These are phyloP conservation scores for Diplosphaera chodatii DNA, from an alignment of 139 green algal genomes.

Conservation along the genomic window DNA sequence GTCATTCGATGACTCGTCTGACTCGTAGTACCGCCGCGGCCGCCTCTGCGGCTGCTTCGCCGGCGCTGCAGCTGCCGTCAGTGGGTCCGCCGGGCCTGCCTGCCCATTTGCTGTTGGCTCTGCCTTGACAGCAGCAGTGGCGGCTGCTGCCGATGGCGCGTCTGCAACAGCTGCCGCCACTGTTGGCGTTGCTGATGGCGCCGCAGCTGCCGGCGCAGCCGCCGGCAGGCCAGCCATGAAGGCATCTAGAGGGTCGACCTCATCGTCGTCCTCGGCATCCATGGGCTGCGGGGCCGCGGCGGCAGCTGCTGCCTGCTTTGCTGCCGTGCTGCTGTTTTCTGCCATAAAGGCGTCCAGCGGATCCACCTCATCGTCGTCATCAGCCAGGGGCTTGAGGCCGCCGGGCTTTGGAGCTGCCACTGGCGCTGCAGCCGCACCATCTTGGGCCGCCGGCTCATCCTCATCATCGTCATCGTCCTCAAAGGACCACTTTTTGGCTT, in stretches of 20 bases:
- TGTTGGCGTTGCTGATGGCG: slow-evolving; percentile 7
- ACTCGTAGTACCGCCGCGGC: slow-evolving; percentile 11
- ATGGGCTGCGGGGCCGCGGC: neutral
- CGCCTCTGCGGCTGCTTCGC: neutral
- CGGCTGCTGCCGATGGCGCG: neutral
- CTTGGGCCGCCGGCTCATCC: neutral
- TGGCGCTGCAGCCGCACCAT: neutral
- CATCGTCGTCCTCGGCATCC: slow-evolving; percentile 38
- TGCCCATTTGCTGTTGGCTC: neutral
- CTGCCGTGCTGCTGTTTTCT: slow-evolving; percentile 5
- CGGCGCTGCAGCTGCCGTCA: neutral
- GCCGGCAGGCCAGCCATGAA: slow-evolving; percentile 75
- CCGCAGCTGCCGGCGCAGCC: slow-evolving; percentile 28
- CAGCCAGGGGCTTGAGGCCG: neutral
- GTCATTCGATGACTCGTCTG: slow-evolving; percentile 16
- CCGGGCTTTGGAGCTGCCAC: too few relatives aligned
- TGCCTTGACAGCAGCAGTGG: neutral
- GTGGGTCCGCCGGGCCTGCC: neutral
- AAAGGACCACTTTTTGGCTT: slow-evolving; percentile 14
- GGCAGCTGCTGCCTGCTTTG: neutral
- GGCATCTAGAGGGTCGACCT: slow-evolving; percentile 87
- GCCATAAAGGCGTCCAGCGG: slow-evolving; percentile 84
- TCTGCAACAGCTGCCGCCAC: neutral
- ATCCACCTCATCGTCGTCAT: slow-evolving; percentile 56
- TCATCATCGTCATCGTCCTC: slow-evolving; percentile 18